Conservation (phyloP, 805 yeast species). For the Myxozyma mucilagina region DNA sequence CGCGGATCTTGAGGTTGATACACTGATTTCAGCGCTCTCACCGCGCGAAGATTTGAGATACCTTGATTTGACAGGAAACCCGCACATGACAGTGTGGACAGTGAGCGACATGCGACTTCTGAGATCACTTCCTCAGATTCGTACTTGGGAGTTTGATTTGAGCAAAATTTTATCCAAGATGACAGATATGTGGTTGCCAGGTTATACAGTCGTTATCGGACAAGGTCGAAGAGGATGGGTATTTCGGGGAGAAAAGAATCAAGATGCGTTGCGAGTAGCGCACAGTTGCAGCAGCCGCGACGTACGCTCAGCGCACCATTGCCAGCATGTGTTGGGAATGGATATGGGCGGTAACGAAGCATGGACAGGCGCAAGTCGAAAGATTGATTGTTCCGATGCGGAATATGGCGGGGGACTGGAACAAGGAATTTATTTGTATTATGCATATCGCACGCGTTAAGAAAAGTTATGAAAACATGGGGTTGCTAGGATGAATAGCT, state of each 20-base stretch:
- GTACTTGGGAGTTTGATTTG: constrained; percentile 59
- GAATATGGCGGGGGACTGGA: constrained; percentile 39
- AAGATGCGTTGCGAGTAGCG: constrained; percentile 7
- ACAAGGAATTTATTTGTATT: constrained; percentile 41
- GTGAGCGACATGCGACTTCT: constrained; percentile 51
- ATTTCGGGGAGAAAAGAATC: constrained; percentile 40
- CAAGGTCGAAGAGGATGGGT: constrained; percentile 85
- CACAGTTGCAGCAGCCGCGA: constrained; percentile 4
- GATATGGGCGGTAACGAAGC: constrained; percentile 34
- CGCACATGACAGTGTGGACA: constrained; percentile 60
- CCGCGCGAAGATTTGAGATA: constrained; percentile 46
- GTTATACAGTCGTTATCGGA: constrained; percentile 44
- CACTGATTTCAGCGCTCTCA: constrained; percentile 33
- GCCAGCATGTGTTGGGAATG: constrained; percentile 32
- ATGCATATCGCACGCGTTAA: constrained; percentile 34
- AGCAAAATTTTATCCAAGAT: constrained; percentile 35
- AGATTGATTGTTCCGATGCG: constrained; percentile 41
- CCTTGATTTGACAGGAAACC: constrained; percentile 67
- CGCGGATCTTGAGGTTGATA: constrained; percentile 36
- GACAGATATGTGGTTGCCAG: constrained; percentile 38
- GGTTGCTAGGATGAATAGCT: no score
- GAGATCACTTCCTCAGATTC: constrained; percentile 50
- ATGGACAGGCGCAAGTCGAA: constrained; percentile 41
- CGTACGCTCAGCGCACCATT: background rate
- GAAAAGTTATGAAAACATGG: no score